A percentile compares a stretch with the other conserved stretches of the same genome.
These are phyloP conservation scores for Coemansia sp. DNA, from an alignment of 192 early-diverging fungal genomes.

Conservation along the genomic window DNA sequence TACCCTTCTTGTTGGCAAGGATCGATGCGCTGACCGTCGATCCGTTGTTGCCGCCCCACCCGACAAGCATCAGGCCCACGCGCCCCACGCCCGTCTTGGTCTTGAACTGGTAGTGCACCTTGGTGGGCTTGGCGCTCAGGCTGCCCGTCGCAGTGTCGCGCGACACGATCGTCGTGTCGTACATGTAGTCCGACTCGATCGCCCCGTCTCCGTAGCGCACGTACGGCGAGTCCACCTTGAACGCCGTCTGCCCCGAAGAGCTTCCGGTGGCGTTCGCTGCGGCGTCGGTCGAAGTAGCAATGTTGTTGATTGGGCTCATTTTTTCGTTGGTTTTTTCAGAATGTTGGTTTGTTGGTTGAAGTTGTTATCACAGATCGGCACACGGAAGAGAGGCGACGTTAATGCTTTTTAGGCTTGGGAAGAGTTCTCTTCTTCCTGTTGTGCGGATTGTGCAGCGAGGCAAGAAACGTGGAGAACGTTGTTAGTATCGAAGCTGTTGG, in stretches of 20 bases:
- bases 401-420: constrained; percentile 67
- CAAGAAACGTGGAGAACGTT: constrained; percentile 78
- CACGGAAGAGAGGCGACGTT: constrained; percentile 34
- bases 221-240: constrained; percentile 87
- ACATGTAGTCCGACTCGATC: constrained; percentile 85
- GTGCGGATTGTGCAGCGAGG: constrained; percentile 80
- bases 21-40: constrained; percentile 96
- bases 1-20: constrained; percentile 86
- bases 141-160: constrained; percentile 64
- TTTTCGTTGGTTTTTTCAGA: constrained; percentile 2
- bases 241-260: constrained; percentile 56
- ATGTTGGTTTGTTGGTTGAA: constrained; percentile 16
- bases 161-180: constrained; percentile 83
- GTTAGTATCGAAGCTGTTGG: constrained; percentile 9
- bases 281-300: constrained; percentile 22
- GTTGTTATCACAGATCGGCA: constrained; percentile 31
- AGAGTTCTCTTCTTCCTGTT: constrained; percentile 68
- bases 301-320: constrained; percentile 46
- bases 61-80: constrained; percentile 95
- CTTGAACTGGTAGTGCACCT: constrained; percentile 89
- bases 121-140: constrained; percentile 78
- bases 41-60: constrained; percentile 99
- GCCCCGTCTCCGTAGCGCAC: constrained; percentile 79
- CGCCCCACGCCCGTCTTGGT: constrained; percentile 70
- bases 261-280: constrained; percentile 24